These are phyloP conservation scores for Cyclocybe cylindracea DNA, from an alignment of 768 basidiomycete species.

Conservation along the genomic window DNA sequence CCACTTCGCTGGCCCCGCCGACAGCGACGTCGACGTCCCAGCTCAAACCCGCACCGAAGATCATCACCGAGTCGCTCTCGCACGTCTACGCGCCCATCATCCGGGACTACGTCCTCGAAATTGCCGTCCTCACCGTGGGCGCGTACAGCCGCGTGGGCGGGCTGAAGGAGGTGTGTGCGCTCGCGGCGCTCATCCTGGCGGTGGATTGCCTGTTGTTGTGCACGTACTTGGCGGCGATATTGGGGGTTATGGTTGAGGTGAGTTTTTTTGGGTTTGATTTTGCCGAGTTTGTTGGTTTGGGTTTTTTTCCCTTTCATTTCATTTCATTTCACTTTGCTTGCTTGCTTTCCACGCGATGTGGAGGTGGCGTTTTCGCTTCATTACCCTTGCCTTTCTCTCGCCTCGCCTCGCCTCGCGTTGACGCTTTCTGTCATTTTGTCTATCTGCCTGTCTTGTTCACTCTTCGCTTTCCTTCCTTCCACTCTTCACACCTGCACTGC, in stretches of 20 bases:
- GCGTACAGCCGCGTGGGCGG: slow-evolving; percentile 87
- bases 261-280: slow-evolving; percentile 21
- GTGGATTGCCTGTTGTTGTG: slow-evolving; percentile 88
- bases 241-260: slow-evolving; percentile 97
- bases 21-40: slow-evolving; percentile 14
- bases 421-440: too few relatives aligned
- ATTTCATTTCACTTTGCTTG: background rate
- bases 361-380: too few relatives aligned
- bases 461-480: too few relatives aligned
- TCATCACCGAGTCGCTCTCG: slow-evolving; percentile 83
- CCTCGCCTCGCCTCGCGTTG: too few relatives aligned
- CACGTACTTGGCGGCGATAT: slow-evolving; percentile 86
- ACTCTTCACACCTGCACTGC: too few relatives aligned
- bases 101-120: slow-evolving; percentile 90
- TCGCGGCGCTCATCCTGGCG: slow-evolving; percentile 85
- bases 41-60: slow-evolving; percentile 77
- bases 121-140: slow-evolving; percentile 85
- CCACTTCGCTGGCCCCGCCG: slow-evolving; percentile 32
- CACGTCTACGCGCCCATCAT: slow-evolving; percentile 83
- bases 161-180: slow-evolving; percentile 90
- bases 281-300: too few relatives aligned
- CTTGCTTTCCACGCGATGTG: too few relatives aligned
- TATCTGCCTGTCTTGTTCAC: too few relatives aligned
- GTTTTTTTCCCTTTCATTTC: slow-evolving; percentile 1
- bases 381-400: too few relatives aligned